Evolutionary conservation across 495 filamentous ascomycete genomes (phyloP).

Genomic region (Podospora fimiseda): DNA sequence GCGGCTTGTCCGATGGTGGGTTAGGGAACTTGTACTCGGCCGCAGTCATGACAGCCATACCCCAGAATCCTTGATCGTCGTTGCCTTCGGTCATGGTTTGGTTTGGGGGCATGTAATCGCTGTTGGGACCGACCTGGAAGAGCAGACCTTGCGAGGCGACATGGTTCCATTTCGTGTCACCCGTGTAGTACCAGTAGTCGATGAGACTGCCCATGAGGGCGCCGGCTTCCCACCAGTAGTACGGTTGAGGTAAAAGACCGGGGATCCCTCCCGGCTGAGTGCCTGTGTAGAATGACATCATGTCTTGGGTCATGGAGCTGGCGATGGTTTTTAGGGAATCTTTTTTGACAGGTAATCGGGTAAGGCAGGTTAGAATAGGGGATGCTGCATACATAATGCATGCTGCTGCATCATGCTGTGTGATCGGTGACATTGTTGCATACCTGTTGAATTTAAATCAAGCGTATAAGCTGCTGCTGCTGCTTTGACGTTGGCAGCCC

Average conservation of each 20-base stretch:
- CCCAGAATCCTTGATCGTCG: conserved; percentile 67
- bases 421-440: too few relatives aligned
- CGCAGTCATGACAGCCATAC: conserved; percentile 58
- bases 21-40: conserved; percentile 58
- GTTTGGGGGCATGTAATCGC: conserved; percentile 60
- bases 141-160: conserved; percentile 50
- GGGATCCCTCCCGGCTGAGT: conserved; percentile 52
- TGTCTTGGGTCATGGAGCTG: conserved; percentile 50
- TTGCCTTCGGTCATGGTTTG: conserved; percentile 58
- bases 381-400: not conserved
- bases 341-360: conserved; percentile 22
- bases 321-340: conserved; percentile 63
- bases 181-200: conserved; percentile 62
- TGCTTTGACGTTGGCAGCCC: not conserved
- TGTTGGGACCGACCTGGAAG: conserved; percentile 51
- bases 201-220: conserved; percentile 62
- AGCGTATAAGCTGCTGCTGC: not conserved
- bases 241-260: conserved; percentile 36
- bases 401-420: not conserved
- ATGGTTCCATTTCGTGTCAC: conserved; percentile 54
- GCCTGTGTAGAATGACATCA: conserved; percentile 64
- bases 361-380: not conserved
- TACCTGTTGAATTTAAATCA: not conserved
- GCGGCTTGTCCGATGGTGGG: conserved; percentile 50
- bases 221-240: conserved; percentile 69